phyloP scores from a whole-genome alignment of 2,329 filamentous ascomycete genomes.

The Exophiala xenobiotica region DNA sequence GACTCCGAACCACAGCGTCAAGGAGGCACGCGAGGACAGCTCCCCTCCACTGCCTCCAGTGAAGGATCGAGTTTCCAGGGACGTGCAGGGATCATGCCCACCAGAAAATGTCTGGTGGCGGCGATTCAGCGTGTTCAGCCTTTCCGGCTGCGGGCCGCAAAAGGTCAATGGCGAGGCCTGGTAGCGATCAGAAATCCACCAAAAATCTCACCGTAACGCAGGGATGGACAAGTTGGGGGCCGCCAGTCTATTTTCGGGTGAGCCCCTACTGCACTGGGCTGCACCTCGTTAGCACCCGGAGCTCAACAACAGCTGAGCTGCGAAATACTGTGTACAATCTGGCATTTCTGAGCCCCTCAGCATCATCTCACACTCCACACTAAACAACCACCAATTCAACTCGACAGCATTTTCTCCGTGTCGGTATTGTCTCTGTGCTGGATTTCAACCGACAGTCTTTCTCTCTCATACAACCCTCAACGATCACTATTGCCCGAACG shows the following conservation, averaged over 20 bases:
- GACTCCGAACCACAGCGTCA: conserved; percentile 19
- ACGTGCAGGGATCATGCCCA: conserved; percentile 3
- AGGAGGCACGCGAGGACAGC: conserved; percentile 16
- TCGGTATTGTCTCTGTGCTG: conserved; percentile 16
- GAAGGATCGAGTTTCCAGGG: neutral
- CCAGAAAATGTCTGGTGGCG: neutral
- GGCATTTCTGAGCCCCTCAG: conserved; percentile 12
- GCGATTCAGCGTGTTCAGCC: conserved; percentile 8
- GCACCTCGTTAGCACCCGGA: conserved; percentile 22
- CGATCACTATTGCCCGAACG: conserved; percentile 10
- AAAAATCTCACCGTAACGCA: conserved; percentile 24
- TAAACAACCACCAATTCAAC: conserved; percentile 9
- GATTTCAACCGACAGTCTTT: conserved; percentile 13
- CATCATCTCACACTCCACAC: conserved; percentile 19
- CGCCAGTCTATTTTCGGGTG: conserved; percentile 29
- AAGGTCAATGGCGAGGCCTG: neutral
- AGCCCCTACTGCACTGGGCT: conserved; percentile 4
- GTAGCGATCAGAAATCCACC: conserved; percentile 1
- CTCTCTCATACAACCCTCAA: conserved; percentile 15
- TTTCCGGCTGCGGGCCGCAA: conserved; percentile 9
- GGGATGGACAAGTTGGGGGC: conserved; percentile 24
- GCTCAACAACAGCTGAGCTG: conserved; percentile 22
- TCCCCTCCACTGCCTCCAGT: neutral
- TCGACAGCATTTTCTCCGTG: conserved; percentile 10
- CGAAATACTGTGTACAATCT: neutral